Percentiles rank a stretch among this genome's conserved stretches.
These are phyloP conservation scores for Mortierella sp. DNA, from an alignment of 371 early-diverging fungal species.

Conservation along the genomic window DNA sequence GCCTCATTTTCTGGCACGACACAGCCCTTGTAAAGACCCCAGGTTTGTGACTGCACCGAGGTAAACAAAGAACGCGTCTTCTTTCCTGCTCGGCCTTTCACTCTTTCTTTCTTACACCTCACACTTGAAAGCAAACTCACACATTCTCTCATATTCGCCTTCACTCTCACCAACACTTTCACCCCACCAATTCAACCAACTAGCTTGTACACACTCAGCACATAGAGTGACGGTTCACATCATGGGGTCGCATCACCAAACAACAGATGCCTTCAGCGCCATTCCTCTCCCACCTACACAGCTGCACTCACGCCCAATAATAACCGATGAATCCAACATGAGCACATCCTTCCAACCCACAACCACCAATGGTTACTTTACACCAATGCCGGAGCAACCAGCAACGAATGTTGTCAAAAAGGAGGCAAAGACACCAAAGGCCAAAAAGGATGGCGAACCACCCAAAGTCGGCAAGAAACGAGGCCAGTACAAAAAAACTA, in stretches of 20 bases:
- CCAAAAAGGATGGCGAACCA: slow-evolving; percentile 3
- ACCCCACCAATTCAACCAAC: neutral
- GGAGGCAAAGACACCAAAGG: slow-evolving; percentile 8
- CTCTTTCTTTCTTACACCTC: slow-evolving; percentile 1
- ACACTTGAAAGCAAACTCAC: neutral
- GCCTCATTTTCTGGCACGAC: too few relatives aligned
- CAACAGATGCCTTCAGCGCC: slow-evolving; percentile 26
- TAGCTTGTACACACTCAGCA: neutral
- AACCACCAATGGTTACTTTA: slow-evolving; percentile 12
- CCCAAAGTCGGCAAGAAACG: slow-evolving; percentile 41
- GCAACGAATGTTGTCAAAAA: slow-evolving; percentile 23
- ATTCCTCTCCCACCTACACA: slow-evolving; percentile 38
- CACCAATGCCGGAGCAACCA: slow-evolving; percentile 6
- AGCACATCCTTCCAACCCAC: neutral
- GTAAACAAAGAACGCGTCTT: slow-evolving; percentile 8
- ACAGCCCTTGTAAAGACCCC: neutral
- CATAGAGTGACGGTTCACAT: neutral
- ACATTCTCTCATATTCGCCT: neutral
- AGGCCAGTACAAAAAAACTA: slow-evolving; percentile 52
- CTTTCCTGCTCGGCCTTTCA: neutral
- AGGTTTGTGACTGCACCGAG: slow-evolving; percentile 10
- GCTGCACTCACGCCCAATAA: slow-evolving; percentile 6
- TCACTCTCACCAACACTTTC: neutral
- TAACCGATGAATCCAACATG: neutral
- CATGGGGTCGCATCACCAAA: slow-evolving; percentile 10